These are phyloP conservation scores for Leishmania mexicana DNA, from an alignment of 208 protist genomes.

Conservation along the genomic window DNA sequence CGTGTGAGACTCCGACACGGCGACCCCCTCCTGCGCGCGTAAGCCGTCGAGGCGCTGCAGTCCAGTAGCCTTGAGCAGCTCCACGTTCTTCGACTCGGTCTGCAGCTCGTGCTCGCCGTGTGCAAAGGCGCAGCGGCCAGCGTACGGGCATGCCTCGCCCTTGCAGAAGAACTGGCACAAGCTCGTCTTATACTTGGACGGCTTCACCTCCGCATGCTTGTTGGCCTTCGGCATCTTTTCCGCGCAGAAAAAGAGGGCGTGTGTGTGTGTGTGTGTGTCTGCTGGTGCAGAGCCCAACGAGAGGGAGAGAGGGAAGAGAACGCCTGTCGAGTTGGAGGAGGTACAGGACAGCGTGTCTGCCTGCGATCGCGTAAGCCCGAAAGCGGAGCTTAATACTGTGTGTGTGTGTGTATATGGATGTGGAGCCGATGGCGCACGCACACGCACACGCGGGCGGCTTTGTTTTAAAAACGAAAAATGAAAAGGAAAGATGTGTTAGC, in stretches of 20 bases:
- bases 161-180: conserved; percentile 75
- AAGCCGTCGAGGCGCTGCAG: conserved; percentile 64
- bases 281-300: too few relatives aligned
- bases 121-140: conserved; percentile 75
- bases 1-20: not conserved
- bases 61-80: conserved; percentile 64
- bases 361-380: not conserved
- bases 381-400: not conserved
- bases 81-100: conserved; percentile 65
- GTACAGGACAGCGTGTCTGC: not conserved
- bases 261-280: not conserved
- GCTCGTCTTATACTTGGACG: conserved; percentile 87
- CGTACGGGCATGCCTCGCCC: conserved; percentile 70
- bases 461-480: not conserved
- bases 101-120: conserved; percentile 84
- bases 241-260: not conserved
- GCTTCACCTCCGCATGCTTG: conserved; percentile 75
- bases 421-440: too few relatives aligned
- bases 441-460: too few relatives aligned
- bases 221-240: conserved; percentile 38
- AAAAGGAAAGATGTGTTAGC: not conserved
- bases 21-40: conserved; percentile 7
- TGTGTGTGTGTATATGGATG: too few relatives aligned
- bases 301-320: too few relatives aligned
- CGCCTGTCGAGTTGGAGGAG: too few relatives aligned